A percentile compares a stretch with the other conserved stretches of the same genome.
Conservation (phyloP, 1,139 yeast genomes). For the Yamadazyma atmosphaerica region DNA sequence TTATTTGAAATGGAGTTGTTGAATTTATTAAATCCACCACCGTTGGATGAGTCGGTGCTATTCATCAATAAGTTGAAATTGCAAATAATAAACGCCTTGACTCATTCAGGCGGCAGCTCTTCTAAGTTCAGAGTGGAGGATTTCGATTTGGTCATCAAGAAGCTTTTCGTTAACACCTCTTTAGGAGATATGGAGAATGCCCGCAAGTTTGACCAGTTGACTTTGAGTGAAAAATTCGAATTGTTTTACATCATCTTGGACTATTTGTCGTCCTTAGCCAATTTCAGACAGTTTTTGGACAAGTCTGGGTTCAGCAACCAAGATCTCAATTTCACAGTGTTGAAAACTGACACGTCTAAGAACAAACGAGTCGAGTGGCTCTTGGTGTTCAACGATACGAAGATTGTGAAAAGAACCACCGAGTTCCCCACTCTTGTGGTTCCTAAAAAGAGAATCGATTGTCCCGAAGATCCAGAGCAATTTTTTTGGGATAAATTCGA, state of each 20-base stretch:
- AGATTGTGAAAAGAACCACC: slow-evolving; percentile 43
- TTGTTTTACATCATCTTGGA: slow-evolving; percentile 43
- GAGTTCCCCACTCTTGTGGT: slow-evolving; percentile 32
- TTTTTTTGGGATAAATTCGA: slow-evolving; percentile 33
- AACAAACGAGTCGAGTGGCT: slow-evolving; percentile 30
- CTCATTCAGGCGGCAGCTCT: slow-evolving; percentile 7
- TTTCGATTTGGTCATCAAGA: slow-evolving; percentile 14
- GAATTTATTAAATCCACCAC: slow-evolving; percentile 37
- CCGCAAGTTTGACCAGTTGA: slow-evolving; percentile 35
- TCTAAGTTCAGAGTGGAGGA: slow-evolving; percentile 11
- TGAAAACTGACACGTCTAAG: slow-evolving; percentile 16
- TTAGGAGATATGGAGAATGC: slow-evolving; percentile 25
- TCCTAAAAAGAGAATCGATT: slow-evolving; percentile 40
- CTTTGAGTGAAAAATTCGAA: slow-evolving; percentile 47
- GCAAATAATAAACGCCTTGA: slow-evolving; percentile 31
- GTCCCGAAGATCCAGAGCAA: slow-evolving; percentile 36
- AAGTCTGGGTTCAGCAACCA: slow-evolving; percentile 24
- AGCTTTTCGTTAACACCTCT: slow-evolving; percentile 44
- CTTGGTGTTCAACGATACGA: slow-evolving; percentile 42
- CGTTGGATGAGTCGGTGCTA: slow-evolving; percentile 31
- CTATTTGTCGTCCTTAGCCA: slow-evolving; percentile 34
- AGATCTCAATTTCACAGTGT: slow-evolving; percentile 31
- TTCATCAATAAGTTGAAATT: slow-evolving; percentile 44
- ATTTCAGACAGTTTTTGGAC: slow-evolving; percentile 47
- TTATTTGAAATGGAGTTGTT: slow-evolving; percentile 56